phyloP scores from a whole-genome alignment of 306 rosid species.

The Abrus precatorius region DNA sequence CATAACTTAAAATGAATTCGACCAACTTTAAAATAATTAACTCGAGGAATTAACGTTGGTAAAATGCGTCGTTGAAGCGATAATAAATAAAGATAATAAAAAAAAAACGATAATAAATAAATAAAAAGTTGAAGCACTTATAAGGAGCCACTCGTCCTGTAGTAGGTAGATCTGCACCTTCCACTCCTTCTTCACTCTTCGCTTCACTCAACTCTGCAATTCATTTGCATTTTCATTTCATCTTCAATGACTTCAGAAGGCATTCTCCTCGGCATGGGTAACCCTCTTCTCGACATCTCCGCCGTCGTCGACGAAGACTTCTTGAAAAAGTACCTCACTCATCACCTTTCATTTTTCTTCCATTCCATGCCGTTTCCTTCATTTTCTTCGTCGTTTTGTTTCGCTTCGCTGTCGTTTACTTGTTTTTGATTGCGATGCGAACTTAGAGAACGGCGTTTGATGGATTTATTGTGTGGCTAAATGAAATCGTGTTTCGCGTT shows the following conservation, averaged over 20 bases:
- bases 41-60: too few relatives aligned
- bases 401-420: not conserved
- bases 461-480: not conserved
- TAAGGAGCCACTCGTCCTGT: too few relatives aligned
- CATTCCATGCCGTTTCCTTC: not conserved
- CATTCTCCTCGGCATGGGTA: slow-evolving; percentile 82
- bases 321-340: slow-evolving; percentile 61
- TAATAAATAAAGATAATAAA: too few relatives aligned
- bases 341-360: not conserved
- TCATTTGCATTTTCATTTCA: not conserved
- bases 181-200: too few relatives aligned
- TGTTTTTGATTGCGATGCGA: not conserved
- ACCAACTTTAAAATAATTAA: too few relatives aligned
- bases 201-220: too few relatives aligned
- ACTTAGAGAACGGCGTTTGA: not conserved
- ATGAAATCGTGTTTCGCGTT: not conserved
- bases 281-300: slow-evolving; percentile 85
- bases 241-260: slow-evolving; percentile 65
- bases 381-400: not conserved
- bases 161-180: too few relatives aligned
- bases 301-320: slow-evolving; percentile 69
- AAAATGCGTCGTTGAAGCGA: too few relatives aligned
- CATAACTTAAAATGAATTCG: too few relatives aligned
- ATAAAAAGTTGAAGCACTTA: too few relatives aligned
- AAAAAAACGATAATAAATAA: too few relatives aligned